These are phyloP conservation scores for Leucaena leucocephala DNA, from an alignment of 306 rosid species.

Conservation along the genomic window DNA sequence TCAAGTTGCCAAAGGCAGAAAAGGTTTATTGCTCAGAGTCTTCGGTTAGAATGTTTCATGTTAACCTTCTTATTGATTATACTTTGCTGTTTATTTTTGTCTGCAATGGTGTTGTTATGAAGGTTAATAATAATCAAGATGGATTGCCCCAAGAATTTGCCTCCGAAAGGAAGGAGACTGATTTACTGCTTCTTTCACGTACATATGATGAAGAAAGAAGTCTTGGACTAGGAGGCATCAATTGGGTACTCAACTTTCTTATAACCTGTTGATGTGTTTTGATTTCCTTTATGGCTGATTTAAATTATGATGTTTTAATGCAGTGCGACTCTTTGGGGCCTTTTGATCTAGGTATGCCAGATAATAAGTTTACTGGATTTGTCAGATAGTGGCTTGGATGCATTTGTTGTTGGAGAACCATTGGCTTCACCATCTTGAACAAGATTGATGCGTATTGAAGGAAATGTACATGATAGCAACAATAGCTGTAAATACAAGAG, in stretches of 20 bases:
- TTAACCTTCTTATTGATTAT: constrained; percentile 25
- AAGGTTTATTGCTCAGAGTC: constrained; percentile 56
- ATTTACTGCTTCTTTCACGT: constrained; percentile 45
- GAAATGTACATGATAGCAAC: constrained; percentile 37
- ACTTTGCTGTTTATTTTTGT: neutral
- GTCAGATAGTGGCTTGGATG: constrained; percentile 51
- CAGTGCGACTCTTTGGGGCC: constrained; percentile 86
- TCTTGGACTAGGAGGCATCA: constrained; percentile 82
- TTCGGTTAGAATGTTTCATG: constrained; percentile 13
- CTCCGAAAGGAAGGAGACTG: constrained; percentile 48
- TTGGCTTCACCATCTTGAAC: constrained; percentile 29
- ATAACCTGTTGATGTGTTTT: constrained; percentile 7
- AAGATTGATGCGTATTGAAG: constrained; percentile 25
- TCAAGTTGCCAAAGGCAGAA: constrained; percentile 47
- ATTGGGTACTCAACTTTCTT: constrained; percentile 61
- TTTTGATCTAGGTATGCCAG: constrained; percentile 77
- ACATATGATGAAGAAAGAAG: constrained; percentile 67
- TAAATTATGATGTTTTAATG: constrained; percentile 20
- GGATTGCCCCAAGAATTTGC: constrained; percentile 45
- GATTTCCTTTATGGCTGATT: constrained; percentile 26
- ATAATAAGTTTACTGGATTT: constrained; percentile 49
- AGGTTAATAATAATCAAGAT: constrained; percentile 50
- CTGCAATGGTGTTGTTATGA: constrained; percentile 31
- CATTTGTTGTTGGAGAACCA: constrained; percentile 31
- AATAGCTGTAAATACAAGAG: neutral